These are phyloP conservation scores for Coprinopsis strossmayeri DNA, from an alignment of 768 basidiomycete genomes.

Conservation along the genomic window DNA sequence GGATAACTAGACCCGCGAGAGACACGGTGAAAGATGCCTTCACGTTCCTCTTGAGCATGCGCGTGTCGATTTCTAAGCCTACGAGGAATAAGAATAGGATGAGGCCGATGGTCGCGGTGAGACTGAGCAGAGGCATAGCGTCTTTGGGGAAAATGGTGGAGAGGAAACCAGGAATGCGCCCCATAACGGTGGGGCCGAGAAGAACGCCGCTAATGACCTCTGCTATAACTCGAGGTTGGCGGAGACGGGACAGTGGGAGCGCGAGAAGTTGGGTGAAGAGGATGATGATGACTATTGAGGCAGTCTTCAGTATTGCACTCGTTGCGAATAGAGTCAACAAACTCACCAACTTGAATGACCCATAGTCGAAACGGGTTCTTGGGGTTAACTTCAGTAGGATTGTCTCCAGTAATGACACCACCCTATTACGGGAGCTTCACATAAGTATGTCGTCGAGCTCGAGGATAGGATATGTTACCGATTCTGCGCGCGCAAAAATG, in stretches of 20 bases:
- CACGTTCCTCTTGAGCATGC: conserved; percentile 59
- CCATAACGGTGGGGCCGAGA: conserved; percentile 73
- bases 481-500: conserved; percentile 39
- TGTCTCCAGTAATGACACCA: conserved; percentile 70
- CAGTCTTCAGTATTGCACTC: conserved; percentile 7
- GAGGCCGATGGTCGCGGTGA: conserved; percentile 73
- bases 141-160: conserved; percentile 47
- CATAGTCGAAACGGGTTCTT: conserved; percentile 69
- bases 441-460: not conserved
- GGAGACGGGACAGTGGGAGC: conserved; percentile 56
- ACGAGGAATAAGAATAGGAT: conserved; percentile 79
- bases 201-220: conserved; percentile 90
- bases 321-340: not conserved
- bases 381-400: conserved; percentile 57
- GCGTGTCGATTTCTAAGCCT: conserved; percentile 77
- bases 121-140: conserved; percentile 52
- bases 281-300: conserved; percentile 65
- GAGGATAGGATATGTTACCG: conserved; percentile 19
- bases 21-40: conserved; percentile 54
- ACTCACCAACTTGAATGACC: conserved; percentile 69
- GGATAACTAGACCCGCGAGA: conserved; percentile 61
- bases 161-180: conserved; percentile 72
- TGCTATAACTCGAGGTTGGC: conserved; percentile 89
- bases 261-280: conserved; percentile 69
- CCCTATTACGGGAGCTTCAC: conserved; percentile 36